phyloP scores from a whole-genome alignment of 2,329 filamentous ascomycete genomes.

The Xylaria sp. region DNA sequence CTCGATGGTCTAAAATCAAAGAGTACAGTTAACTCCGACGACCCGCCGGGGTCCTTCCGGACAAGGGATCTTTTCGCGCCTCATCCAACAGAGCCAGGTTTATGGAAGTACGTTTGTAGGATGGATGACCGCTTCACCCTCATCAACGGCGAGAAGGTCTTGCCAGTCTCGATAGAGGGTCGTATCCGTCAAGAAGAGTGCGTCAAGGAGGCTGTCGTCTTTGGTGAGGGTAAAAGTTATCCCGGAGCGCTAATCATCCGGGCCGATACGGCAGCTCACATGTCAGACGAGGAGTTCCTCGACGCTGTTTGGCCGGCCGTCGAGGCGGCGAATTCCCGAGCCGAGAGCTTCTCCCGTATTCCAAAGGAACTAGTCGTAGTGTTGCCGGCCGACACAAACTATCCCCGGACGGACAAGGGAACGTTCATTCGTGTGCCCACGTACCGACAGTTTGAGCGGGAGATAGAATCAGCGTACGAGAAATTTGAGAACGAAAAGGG shows the following conservation, averaged over 20 bases:
- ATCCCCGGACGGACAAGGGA: slow-evolving; percentile 66
- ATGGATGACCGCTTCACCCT: slow-evolving; percentile 59
- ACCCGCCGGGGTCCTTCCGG: slow-evolving; percentile 58
- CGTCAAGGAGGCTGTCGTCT: slow-evolving; percentile 67
- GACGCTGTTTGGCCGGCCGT: slow-evolving; percentile 62
- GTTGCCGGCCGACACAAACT: slow-evolving; percentile 56
- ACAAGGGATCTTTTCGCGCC: slow-evolving; percentile 58
- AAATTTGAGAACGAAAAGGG: slow-evolving; percentile 41
- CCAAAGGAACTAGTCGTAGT: slow-evolving; percentile 64
- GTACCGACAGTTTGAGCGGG: slow-evolving; percentile 59
- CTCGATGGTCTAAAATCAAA: slow-evolving; percentile 50
- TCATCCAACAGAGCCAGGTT: slow-evolving; percentile 54
- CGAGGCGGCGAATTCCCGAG: slow-evolving; percentile 60
- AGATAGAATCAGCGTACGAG: slow-evolving; percentile 60
- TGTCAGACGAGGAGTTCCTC: slow-evolving; percentile 59
- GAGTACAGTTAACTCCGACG: slow-evolving; percentile 52
- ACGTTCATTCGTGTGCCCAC: slow-evolving; percentile 65
- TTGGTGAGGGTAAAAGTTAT: slow-evolving; percentile 63
- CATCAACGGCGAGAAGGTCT: slow-evolving; percentile 61
- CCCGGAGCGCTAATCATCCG: slow-evolving; percentile 66
- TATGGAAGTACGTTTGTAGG: slow-evolving; percentile 60
- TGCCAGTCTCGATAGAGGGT: slow-evolving; percentile 62
- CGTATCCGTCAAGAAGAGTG: slow-evolving; percentile 62
- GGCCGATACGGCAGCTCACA: slow-evolving; percentile 54
- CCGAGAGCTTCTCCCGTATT: slow-evolving; percentile 64